phyloP scores from a whole-genome alignment of 2,329 filamentous ascomycete species.

The Claviceps citrina region DNA sequence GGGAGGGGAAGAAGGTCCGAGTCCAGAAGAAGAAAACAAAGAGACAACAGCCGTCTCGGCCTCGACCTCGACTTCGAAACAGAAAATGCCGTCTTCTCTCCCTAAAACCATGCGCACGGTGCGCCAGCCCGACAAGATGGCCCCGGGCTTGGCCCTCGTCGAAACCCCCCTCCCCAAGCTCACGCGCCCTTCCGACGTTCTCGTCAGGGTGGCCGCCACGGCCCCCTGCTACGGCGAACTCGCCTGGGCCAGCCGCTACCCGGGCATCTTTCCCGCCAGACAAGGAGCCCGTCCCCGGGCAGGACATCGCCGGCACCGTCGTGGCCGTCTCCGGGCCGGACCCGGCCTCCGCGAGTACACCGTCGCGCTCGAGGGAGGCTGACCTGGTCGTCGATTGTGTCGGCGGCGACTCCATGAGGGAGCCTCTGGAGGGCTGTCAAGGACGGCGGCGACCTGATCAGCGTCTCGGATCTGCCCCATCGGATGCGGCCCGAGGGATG shows the following conservation, averaged over 20 bases:
- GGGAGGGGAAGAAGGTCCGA: too few species aligned
- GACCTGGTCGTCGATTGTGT: slow-evolving; percentile 24
- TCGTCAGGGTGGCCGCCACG: slow-evolving; percentile 20
- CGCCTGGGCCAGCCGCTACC: slow-evolving; percentile 15
- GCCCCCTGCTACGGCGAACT: slow-evolving; percentile 20
- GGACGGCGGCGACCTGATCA: slow-evolving; percentile 20
- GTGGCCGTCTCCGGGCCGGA: slow-evolving; percentile 15
- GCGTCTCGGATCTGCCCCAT: slow-evolving; percentile 17
- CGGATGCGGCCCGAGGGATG: slow-evolving; percentile 15
- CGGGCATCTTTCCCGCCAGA: slow-evolving; percentile 10
- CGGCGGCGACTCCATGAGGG: slow-evolving; percentile 18
- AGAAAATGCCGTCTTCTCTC: not conserved
- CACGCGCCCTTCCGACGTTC: slow-evolving; percentile 1
- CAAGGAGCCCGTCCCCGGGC: slow-evolving; percentile 19
- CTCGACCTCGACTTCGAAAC: not conserved
- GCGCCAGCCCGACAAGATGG: not conserved
- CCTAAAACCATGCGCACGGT: slow-evolving; percentile 1
- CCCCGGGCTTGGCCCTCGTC: not conserved
- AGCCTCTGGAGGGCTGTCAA: slow-evolving; percentile 21
- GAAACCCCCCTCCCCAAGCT: not conserved
- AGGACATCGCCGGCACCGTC: slow-evolving; percentile 26
- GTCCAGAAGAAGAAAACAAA: too few species aligned
- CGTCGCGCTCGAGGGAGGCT: slow-evolving; percentile 15
- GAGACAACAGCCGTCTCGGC: too few species aligned
- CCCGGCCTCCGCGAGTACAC: slow-evolving; percentile 19